phyloP scores from a whole-genome alignment of 2,329 filamentous ascomycete species.

The Colletotrichum godetiae region DNA sequence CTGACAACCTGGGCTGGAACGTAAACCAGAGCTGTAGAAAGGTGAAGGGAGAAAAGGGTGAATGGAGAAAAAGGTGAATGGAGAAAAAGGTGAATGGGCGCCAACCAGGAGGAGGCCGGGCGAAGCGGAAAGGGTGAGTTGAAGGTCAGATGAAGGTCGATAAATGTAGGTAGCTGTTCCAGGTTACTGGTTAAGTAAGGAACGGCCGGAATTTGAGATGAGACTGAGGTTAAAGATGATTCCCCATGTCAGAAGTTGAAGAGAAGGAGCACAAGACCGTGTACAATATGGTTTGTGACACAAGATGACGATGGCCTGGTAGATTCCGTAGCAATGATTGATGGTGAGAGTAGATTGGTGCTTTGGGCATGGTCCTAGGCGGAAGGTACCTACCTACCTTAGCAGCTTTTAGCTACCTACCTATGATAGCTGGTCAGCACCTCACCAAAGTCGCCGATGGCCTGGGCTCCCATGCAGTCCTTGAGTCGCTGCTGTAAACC shows the following conservation, averaged over 20 bases:
- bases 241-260: neutral
- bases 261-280: neutral
- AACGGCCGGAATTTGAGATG: slow-evolving; percentile 23
- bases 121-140: neutral
- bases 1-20: neutral
- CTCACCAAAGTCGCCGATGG: neutral
- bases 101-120: neutral
- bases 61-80: neutral
- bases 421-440: neutral
- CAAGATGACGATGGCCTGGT: slow-evolving; percentile 3
- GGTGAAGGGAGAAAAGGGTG: neutral
- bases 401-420: neutral
- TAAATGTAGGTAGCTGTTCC: neutral
- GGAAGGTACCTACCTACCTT: neutral
- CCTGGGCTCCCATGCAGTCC: slow-evolving; percentile 25
- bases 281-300: neutral
- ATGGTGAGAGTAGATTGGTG: neutral
- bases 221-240: slow-evolving; percentile 7
- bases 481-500: slow-evolving; percentile 31
- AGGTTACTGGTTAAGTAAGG: slow-evolving; percentile 14
- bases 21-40: neutral
- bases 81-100: neutral
- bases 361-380: neutral
- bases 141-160: slow-evolving; percentile 7
- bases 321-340: slow-evolving; percentile 28